A percentile compares a stretch with the other conserved stretches of the same genome.
Evolutionary conservation across 192 early-diverging fungal genomes (phyloP).

Genomic region (Backusella westeae): DNA sequence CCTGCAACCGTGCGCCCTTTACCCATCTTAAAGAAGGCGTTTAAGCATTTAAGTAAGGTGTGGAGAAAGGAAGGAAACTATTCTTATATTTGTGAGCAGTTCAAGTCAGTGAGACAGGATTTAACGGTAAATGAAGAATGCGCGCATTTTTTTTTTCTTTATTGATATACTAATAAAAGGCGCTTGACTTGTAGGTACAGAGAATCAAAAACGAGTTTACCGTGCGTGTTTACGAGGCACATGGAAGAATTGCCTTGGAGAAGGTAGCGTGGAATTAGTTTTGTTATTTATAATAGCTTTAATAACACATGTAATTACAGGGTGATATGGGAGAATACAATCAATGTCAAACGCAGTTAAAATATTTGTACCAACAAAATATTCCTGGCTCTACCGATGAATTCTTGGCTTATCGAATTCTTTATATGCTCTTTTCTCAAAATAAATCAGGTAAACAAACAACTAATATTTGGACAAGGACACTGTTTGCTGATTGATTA

Average conservation of each 20-base stretch:
- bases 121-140: conserved; percentile 63
- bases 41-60: conserved; percentile 72
- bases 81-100: conserved; percentile 95
- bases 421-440: conserved; percentile 86
- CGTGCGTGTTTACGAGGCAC: conserved; percentile 90
- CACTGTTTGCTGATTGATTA: too few relatives aligned
- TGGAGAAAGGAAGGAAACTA: conserved; percentile 90
- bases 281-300: too few relatives aligned
- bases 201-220: conserved; percentile 92
- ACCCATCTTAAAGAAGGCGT: conserved; percentile 67
- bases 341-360: conserved; percentile 95
- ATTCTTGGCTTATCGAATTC: conserved; percentile 89
- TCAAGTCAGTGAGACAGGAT: conserved; percentile 95
- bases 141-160: too few relatives aligned
- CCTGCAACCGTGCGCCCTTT: conserved; percentile 73
- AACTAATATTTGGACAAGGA: too few relatives aligned
- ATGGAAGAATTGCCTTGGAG: conserved; percentile 95
- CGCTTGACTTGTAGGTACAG: conserved; percentile 62
- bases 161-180: neutral
- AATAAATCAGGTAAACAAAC: conserved; percentile 71
- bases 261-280: conserved; percentile 48
- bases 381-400: conserved; percentile 78
- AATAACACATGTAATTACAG: conserved; percentile 27
- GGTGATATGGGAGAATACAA: conserved; percentile 97
- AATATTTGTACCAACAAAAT: conserved; percentile 75